phyloP scores from a whole-genome alignment of 2,329 filamentous ascomycete genomes.

The Incumbomyces delicatus region DNA sequence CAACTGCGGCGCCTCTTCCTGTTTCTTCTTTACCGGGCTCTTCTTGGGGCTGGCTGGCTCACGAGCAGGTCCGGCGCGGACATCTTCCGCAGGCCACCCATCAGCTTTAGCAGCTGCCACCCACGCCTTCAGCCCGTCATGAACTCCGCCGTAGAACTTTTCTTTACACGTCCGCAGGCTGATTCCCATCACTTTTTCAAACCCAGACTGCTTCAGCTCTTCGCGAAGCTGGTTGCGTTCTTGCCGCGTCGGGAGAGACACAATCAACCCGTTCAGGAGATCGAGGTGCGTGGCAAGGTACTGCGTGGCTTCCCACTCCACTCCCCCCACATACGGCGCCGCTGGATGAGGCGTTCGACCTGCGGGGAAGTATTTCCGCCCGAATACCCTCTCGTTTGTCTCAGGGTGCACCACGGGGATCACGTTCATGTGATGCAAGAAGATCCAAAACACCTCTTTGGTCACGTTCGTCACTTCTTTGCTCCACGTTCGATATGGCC shows the following conservation, averaged over 20 bases:
- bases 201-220: slow-evolving; percentile 72
- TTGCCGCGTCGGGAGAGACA: slow-evolving; percentile 59
- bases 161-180: slow-evolving; percentile 88
- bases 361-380: slow-evolving; percentile 64
- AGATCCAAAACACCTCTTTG: slow-evolving; percentile 99
- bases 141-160: slow-evolving; percentile 90
- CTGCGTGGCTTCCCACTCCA: slow-evolving; percentile 98
- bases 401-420: slow-evolving; percentile 43
- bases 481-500: slow-evolving; percentile 88
- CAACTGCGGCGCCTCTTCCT: slow-evolving; percentile 47
- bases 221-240: slow-evolving; percentile 71
- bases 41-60: slow-evolving; percentile 32
- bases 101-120: slow-evolving; percentile 79
- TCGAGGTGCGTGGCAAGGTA: slow-evolving; percentile 90
- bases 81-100: slow-evolving; percentile 73
- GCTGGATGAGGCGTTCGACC: slow-evolving; percentile 84
- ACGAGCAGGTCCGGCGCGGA: slow-evolving; percentile 47
- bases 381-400: slow-evolving; percentile 24
- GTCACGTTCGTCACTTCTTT: slow-evolving; percentile 87
- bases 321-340: slow-evolving; percentile 89
- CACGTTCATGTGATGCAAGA: slow-evolving; percentile 86
- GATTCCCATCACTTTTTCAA: slow-evolving; percentile 79
- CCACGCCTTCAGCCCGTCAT: slow-evolving; percentile 83
- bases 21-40: slow-evolving; percentile 42
- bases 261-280: slow-evolving; percentile 80